Conservation (phyloP, 2,329 filamentous ascomycete species). For the Coniella lustricola region DNA sequence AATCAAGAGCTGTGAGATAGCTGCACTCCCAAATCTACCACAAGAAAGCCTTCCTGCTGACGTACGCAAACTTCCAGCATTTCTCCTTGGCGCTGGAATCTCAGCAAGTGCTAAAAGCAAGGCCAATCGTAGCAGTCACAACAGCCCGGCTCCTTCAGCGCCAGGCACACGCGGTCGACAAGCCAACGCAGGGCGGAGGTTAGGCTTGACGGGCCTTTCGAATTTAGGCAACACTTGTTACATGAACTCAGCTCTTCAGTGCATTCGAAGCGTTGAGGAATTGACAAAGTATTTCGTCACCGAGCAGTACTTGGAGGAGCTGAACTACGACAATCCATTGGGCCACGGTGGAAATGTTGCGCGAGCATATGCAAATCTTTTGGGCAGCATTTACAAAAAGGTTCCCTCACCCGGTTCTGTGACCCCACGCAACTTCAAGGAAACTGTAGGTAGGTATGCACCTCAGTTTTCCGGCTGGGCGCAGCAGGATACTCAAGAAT, state of each 20-base stretch:
- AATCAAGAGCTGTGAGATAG: conserved; percentile 24
- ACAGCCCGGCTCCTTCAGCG: conserved; percentile 55
- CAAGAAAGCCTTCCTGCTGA: too few relatives aligned
- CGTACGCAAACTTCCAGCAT: conserved; percentile 15
- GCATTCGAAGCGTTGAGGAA: conserved; percentile 87
- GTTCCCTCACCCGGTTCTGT: conserved; percentile 55
- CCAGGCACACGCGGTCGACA: conserved; percentile 66
- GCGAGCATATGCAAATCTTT: conserved; percentile 68
- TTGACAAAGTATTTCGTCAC: conserved; percentile 84
- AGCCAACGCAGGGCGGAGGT: conserved; percentile 60
- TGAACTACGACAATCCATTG: conserved; percentile 80
- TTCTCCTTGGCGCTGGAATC: conserved; percentile 7
- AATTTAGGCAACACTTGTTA: conserved; percentile 98
- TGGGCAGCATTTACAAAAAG: conserved; percentile 72
- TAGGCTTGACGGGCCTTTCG: conserved; percentile 74
- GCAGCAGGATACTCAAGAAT: conserved; percentile 96
- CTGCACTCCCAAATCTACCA: too few relatives aligned
- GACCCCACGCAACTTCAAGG: conserved; percentile 75
- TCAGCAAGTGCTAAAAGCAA: conserved; percentile 5
- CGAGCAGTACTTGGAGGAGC: conserved; percentile 66
- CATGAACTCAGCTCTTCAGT: conserved; percentile 97
- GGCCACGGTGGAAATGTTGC: conserved; percentile 82
- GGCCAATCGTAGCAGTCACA: conserved; percentile 55
- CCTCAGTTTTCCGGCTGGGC: conserved; percentile 88
- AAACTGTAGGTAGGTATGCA: conserved; percentile 70